Evolutionary conservation across 306 rosid species (phyloP).

Genomic region (Trifolium dubium): DNA sequence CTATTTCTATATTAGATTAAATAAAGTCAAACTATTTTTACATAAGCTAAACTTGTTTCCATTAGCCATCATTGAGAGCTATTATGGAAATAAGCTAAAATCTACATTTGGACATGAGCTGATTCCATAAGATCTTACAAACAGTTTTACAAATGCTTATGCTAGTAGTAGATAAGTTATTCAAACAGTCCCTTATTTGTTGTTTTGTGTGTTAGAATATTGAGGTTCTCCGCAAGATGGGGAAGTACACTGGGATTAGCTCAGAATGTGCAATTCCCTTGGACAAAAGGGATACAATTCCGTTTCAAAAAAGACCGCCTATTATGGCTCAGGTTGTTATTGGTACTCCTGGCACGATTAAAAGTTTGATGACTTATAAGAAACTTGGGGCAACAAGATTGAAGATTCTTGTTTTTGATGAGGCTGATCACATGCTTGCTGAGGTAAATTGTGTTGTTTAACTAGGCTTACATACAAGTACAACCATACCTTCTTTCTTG

Average conservation of each 20-base stretch:
- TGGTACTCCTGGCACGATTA: conserved; percentile 94
- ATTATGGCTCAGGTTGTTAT: conserved; percentile 75
- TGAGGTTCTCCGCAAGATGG: conserved; percentile 91
- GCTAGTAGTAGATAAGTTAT: neutral
- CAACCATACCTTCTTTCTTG: neutral
- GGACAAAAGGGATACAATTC: conserved; percentile 53
- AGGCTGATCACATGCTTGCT: conserved; percentile 78
- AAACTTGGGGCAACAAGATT: conserved; percentile 56
- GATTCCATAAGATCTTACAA: neutral
- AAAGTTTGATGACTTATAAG: conserved; percentile 63
- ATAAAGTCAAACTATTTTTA: neutral
- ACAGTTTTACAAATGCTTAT: conserved; percentile 1
- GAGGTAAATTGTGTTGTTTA: conserved; percentile 29
- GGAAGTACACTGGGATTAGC: conserved; percentile 70
- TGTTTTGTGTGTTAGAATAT: conserved; percentile 56
- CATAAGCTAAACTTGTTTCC: neutral
- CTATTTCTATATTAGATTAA: too few relatives aligned
- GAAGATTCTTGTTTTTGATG: conserved; percentile 88
- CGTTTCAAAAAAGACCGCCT: conserved; percentile 54
- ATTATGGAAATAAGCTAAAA: neutral
- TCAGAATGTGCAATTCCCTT: conserved; percentile 78
- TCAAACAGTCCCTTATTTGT: neutral
- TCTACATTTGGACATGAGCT: neutral
- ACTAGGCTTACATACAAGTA: neutral
- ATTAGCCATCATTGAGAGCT: neutral